phyloP scores from a whole-genome alignment of 2,329 filamentous ascomycete species.

The Atkinsonella texensis region DNA sequence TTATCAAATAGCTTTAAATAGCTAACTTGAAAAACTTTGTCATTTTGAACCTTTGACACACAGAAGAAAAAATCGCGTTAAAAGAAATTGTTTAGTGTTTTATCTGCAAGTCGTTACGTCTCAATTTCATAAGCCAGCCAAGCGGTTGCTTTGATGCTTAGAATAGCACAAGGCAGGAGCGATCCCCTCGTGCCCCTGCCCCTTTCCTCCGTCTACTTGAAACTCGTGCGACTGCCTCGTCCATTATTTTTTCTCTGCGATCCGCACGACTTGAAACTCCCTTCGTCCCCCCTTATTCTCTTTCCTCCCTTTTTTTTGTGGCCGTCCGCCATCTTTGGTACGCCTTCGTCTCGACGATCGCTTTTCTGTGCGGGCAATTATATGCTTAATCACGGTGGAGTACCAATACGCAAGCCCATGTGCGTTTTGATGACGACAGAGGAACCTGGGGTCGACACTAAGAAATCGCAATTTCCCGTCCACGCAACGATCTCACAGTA shows the following conservation, averaged over 20 bases:
- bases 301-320: not conserved
- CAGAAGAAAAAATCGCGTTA: too few species aligned
- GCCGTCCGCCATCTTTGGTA: not conserved
- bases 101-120: too few species aligned
- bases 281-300: not conserved
- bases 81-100: too few species aligned
- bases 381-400: not conserved
- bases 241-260: not conserved
- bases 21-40: too few species aligned
- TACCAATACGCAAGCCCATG: not conserved
- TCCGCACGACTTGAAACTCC: not conserved
- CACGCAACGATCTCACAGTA: not conserved
- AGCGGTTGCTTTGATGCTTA: too few species aligned
- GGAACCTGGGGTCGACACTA: not conserved
- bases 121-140: too few species aligned
- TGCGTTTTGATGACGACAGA: conserved; percentile 3
- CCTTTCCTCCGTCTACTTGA: conserved; percentile 3
- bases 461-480: not conserved
- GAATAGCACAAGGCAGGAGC: not conserved
- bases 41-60: too few species aligned
- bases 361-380: not conserved
- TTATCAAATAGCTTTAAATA: too few species aligned
- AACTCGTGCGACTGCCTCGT: not conserved
- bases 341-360: not conserved
- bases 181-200: not conserved